A percentile compares a stretch with the other conserved stretches of the same genome.
Conservation (phyloP, 345 rosid species). For the Populus deltoides region DNA sequence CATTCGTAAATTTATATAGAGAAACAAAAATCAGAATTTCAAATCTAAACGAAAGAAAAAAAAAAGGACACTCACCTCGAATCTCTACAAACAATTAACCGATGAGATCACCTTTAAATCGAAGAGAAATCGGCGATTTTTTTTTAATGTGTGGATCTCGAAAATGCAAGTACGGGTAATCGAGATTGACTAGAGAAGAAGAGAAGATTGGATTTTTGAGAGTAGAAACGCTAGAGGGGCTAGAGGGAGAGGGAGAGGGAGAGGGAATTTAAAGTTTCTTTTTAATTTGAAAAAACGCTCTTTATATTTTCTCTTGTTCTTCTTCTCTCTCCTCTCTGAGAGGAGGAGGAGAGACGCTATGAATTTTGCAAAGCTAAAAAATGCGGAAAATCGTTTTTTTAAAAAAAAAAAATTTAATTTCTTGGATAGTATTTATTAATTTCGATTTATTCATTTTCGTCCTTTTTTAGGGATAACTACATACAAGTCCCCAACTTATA, state of each 20-base stretch:
- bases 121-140: conserved; percentile 9
- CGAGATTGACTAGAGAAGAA: neutral
- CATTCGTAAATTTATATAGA: neutral
- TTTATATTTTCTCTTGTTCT: neutral
- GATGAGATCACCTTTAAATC: neutral
- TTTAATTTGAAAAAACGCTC: neutral
- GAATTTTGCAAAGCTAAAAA: conserved; percentile 8
- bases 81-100: conserved; percentile 16
- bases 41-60: neutral
- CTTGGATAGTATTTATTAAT: too few relatives aligned
- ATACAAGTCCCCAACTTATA: too few relatives aligned
- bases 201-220: neutral
- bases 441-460: too few relatives aligned
- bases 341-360: conserved; percentile 19
- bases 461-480: too few relatives aligned
- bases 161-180: conserved; percentile 20
- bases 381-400: neutral
- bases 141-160: conserved; percentile 14
- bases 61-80: conserved; percentile 15
- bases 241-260: neutral
- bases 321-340: conserved; percentile 27
- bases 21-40: neutral
- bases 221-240: conserved; percentile 28
- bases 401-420: neutral
- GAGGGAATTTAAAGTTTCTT: conserved; percentile 4